A percentile compares a stretch with the other conserved stretches of the same genome.
These are phyloP conservation scores for Lepidopterella palustris DNA, from an alignment of 495 filamentous ascomycete genomes.

Conservation along the genomic window DNA sequence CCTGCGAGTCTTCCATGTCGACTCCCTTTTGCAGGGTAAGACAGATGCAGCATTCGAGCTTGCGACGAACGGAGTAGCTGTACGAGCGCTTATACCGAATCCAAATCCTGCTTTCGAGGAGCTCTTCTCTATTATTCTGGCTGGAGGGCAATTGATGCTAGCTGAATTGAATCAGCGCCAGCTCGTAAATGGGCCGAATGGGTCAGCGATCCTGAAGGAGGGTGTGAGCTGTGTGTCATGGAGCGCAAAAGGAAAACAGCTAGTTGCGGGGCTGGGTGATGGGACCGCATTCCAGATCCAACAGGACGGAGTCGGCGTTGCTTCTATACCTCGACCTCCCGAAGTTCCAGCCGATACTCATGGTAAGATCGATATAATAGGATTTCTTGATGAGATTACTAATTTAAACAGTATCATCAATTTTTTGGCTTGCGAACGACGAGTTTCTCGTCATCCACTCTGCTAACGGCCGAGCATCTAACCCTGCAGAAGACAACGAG, in stretches of 20 bases:
- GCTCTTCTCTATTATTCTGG: constrained; percentile 71
- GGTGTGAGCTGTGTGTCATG: constrained; percentile 82
- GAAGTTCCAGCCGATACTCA: constrained; percentile 59
- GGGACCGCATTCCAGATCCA: constrained; percentile 80
- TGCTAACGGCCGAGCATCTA: constrained; percentile 44
- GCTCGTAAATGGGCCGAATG: constrained; percentile 45
- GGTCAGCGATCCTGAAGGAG: constrained; percentile 48
- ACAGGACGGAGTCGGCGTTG: constrained; percentile 67
- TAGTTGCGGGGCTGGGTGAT: constrained; percentile 80
- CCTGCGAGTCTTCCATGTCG: constrained; percentile 72
- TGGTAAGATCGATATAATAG: constrained; percentile 45
- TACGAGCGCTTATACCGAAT: constrained; percentile 75
- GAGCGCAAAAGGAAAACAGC: constrained; percentile 88
- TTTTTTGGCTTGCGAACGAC: constrained; percentile 84
- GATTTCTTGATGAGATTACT: constrained; percentile 8
- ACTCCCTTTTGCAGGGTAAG: constrained; percentile 55
- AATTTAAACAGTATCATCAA: constrained; percentile 61
- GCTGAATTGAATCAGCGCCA: constrained; percentile 67
- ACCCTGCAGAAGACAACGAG: neutral
- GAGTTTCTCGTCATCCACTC: constrained; percentile 76
- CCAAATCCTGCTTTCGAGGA: constrained; percentile 59
- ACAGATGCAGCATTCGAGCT: constrained; percentile 67
- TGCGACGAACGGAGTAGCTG: constrained; percentile 61
- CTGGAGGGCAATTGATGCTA: constrained; percentile 71
- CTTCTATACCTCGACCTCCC: constrained; percentile 69